Conservation (phyloP, 495 filamentous ascomycete species). For the Xylaria scruposa region DNA sequence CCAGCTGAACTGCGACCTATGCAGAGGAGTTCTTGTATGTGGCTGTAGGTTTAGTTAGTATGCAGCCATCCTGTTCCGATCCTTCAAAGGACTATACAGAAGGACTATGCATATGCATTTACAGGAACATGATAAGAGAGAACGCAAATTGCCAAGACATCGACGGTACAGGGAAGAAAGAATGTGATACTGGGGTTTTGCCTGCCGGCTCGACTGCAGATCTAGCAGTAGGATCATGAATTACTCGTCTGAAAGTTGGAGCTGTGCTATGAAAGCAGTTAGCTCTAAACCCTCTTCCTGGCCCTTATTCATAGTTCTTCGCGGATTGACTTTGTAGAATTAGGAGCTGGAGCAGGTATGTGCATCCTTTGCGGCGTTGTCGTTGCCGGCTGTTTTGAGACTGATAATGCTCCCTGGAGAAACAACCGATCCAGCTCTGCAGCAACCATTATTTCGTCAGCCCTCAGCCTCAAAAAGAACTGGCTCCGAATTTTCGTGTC, state of each 20-base stretch:
- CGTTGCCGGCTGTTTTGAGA: not conserved
- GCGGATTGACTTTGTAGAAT: too few relatives aligned
- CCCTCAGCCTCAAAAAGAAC: constrained; percentile 42
- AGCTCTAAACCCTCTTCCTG: not conserved
- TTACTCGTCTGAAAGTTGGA: not conserved
- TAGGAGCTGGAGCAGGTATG: not conserved
- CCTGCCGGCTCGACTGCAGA: not conserved
- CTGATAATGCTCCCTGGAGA: constrained; percentile 20
- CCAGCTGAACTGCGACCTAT: not conserved
- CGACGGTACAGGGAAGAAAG: not conserved
- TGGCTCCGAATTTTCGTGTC: constrained; percentile 40
- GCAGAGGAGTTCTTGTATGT: not conserved
- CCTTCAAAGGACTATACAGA: not conserved
- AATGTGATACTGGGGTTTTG: not conserved
- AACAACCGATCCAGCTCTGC: constrained; percentile 33
- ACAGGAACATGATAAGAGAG: not conserved
- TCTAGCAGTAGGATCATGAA: not conserved
- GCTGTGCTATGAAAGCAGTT: not conserved
- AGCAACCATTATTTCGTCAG: constrained; percentile 28
- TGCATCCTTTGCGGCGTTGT: too few relatives aligned
- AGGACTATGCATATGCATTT: not conserved
- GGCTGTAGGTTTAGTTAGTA: not conserved
- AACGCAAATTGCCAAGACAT: not conserved
- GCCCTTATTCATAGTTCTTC: not conserved
- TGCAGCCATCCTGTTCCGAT: not conserved